A percentile compares a stretch with the other conserved stretches of the same genome.
Evolutionary conservation across 2,329 filamentous ascomycete species (phyloP).

Genomic region (Colletotrichum melonis): DNA sequence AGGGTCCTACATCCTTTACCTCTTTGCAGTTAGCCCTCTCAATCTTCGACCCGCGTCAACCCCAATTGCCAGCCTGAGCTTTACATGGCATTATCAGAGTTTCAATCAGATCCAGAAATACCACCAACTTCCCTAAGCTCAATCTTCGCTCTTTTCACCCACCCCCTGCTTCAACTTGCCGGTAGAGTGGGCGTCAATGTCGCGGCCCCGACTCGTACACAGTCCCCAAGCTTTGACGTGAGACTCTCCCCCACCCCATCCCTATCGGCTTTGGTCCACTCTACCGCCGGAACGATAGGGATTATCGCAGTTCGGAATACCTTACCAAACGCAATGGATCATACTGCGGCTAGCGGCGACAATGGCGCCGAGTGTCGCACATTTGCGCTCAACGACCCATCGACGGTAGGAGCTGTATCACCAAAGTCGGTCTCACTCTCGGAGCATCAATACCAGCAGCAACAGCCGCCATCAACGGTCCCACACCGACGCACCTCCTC

Average conservation of each 20-base stretch:
- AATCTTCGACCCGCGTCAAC: neutral
- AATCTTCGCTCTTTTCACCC: neutral
- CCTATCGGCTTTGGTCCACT: conserved; percentile 18
- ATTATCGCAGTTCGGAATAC: conserved; percentile 18
- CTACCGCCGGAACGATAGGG: conserved; percentile 11
- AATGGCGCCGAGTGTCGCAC: neutral
- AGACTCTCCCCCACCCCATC: conserved; percentile 12
- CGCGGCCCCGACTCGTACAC: neutral
- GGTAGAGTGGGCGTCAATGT: neutral
- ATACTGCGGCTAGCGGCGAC: neutral
- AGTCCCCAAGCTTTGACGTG: neutral
- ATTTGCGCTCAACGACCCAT: neutral
- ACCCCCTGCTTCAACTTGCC: too few relatives aligned
- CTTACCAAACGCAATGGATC: conserved; percentile 19
- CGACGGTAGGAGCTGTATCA: neutral
- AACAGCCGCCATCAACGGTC: neutral
- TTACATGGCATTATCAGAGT: neutral
- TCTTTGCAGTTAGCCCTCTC: conserved; percentile 17
- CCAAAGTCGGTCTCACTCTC: neutral
- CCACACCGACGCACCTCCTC: conserved; percentile 62
- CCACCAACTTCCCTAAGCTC: neutral
- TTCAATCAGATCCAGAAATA: neutral
- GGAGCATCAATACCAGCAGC: neutral
- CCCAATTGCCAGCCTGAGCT: neutral
- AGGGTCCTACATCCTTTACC: conserved; percentile 12